Conservation (phyloP, 176 grass and related monocot species). For the Typha latifolia region DNA sequence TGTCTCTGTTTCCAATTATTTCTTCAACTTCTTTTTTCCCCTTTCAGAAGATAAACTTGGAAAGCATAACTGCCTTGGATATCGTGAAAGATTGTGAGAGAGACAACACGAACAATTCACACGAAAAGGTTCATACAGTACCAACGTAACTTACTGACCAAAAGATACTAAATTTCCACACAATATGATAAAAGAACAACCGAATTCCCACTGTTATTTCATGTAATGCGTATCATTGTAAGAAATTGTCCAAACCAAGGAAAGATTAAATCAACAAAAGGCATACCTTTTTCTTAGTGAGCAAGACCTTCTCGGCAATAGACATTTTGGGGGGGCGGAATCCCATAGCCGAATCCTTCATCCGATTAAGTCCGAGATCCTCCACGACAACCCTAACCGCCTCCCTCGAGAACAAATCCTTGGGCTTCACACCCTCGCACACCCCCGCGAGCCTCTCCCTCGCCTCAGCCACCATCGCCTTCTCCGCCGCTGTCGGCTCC, state of each 20-base stretch:
- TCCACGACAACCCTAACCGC: slow-evolving; percentile 71
- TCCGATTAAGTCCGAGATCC: slow-evolving; percentile 85
- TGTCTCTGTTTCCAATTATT: too few species aligned
- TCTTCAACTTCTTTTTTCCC: too few species aligned
- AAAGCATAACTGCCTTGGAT: neutral
- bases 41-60: too few species aligned
- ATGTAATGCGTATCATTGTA: neutral
- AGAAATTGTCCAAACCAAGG: neutral
- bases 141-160: too few species aligned
- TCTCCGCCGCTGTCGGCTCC: slow-evolving; percentile 74
- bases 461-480: slow-evolving; percentile 74
- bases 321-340: slow-evolving; percentile 69
- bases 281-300: slow-evolving; percentile 90
- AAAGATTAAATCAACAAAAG: slow-evolving; percentile 5
- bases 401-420: slow-evolving; percentile 88
- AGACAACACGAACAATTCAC: neutral
- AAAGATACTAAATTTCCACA: too few species aligned
- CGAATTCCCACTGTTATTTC: too few species aligned
- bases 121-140: neutral
- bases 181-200: too few species aligned
- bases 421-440: slow-evolving; percentile 46
- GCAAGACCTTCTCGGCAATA: slow-evolving; percentile 74
- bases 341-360: slow-evolving; percentile 59
- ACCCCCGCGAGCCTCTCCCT: slow-evolving; percentile 47
- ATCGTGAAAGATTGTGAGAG: neutral